Percentiles rank a stretch among this genome's conserved stretches.
phyloP scores from a whole-genome alignment of 495 filamentous ascomycete species.

The Xylaria telfairii region DNA sequence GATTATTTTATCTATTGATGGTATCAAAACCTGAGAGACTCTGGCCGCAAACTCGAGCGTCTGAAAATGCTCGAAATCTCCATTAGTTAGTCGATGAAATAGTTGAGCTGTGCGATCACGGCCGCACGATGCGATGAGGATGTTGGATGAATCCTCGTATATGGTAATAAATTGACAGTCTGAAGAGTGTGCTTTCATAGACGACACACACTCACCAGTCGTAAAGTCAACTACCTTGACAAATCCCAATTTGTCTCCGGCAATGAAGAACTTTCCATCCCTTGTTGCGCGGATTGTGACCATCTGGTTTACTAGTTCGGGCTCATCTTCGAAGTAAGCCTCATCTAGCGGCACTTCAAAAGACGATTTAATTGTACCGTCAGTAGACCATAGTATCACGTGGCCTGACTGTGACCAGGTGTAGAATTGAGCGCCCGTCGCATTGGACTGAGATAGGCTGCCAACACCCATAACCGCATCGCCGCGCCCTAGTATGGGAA shows the following conservation, averaged over 20 bases:
- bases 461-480: slow-evolving; percentile 80
- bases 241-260: slow-evolving; percentile 85
- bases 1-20: slow-evolving; percentile 66
- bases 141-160: slow-evolving; percentile 57
- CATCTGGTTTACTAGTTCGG: slow-evolving; percentile 73
- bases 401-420: slow-evolving; percentile 84
- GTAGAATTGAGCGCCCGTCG: slow-evolving; percentile 72
- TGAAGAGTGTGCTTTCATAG: slow-evolving; percentile 82
- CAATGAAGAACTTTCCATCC: slow-evolving; percentile 68
- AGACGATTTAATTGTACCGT: slow-evolving; percentile 70
- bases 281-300: slow-evolving; percentile 68
- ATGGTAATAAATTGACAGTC: slow-evolving; percentile 86
- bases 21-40: slow-evolving; percentile 55
- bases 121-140: slow-evolving; percentile 77
- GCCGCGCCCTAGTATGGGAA: slow-evolving; percentile 70
- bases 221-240: slow-evolving; percentile 63
- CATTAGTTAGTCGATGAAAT: slow-evolving; percentile 65
- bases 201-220: slow-evolving; percentile 60
- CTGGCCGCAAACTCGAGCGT: slow-evolving; percentile 56
- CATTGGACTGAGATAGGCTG: slow-evolving; percentile 61
- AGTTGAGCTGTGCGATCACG: slow-evolving; percentile 91
- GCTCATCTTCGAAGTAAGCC: slow-evolving; percentile 57
- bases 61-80: slow-evolving; percentile 56
- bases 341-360: slow-evolving; percentile 74
- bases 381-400: slow-evolving; percentile 79